Percentiles rank a stretch among this genome's conserved stretches.
Evolutionary conservation across 2,329 filamentous ascomycete genomes (phyloP).

Genomic region (Beauveria australis): DNA sequence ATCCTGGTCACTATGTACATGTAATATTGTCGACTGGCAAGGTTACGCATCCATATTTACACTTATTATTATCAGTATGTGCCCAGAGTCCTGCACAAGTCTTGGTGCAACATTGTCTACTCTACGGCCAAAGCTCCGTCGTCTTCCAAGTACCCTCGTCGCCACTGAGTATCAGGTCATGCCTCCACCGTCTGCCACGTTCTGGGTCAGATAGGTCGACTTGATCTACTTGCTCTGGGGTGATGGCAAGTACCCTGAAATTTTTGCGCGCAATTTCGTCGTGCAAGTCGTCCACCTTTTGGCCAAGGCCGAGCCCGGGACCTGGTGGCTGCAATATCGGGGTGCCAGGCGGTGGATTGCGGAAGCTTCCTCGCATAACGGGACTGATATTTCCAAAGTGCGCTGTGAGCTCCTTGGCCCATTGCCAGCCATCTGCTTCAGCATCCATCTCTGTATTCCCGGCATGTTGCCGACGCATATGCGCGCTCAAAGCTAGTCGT

Average conservation of each 20-base stretch:
- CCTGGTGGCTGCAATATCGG: constrained; percentile 44
- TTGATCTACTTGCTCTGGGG: constrained; percentile 68
- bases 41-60: neutral
- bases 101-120: neutral
- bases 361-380: constrained; percentile 68
- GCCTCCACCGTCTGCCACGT: constrained; percentile 56
- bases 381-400: constrained; percentile 88
- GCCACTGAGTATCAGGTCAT: constrained; percentile 45
- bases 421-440: constrained; percentile 54
- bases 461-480: constrained; percentile 45
- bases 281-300: constrained; percentile 61
- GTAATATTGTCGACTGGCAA: neutral
- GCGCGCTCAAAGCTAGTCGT: constrained; percentile 48
- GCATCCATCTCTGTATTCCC: constrained; percentile 4
- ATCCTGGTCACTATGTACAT: neutral
- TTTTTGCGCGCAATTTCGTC: constrained; percentile 64
- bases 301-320: constrained; percentile 39
- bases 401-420: constrained; percentile 69
- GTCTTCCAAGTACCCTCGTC: constrained; percentile 52
- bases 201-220: constrained; percentile 62
- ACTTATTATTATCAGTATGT: neutral
- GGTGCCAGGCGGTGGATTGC: constrained; percentile 60
- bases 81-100: neutral
- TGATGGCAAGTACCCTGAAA: constrained; percentile 77
- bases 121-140: constrained; percentile 61